Evolutionary conservation across 139 green algal genomes (phyloP).

Genomic region (Chloropicon primus): DNA sequence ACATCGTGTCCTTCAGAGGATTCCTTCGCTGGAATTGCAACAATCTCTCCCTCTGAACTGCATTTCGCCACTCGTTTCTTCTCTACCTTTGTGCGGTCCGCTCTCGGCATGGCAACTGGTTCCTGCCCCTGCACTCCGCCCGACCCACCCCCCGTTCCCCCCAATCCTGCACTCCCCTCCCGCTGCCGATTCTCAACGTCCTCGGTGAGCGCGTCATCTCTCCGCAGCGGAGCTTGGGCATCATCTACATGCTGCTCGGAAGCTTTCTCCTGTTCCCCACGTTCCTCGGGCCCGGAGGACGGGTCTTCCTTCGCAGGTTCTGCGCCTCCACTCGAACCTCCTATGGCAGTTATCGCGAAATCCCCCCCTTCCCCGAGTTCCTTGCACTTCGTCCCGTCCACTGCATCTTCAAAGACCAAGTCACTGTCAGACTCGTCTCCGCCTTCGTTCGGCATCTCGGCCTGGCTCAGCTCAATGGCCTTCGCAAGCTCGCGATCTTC

Average conservation of each 20-base stretch:
- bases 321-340: background rate
- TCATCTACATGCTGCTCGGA: background rate
- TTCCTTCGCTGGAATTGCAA: too few relatives aligned
- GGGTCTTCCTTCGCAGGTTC: slow-evolving; percentile 14
- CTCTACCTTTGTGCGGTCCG: too few relatives aligned
- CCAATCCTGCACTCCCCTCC: too few relatives aligned
- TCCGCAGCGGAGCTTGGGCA: background rate
- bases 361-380: background rate
- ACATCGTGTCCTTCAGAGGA: too few relatives aligned
- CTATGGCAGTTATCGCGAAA: too few relatives aligned
- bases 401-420: background rate
- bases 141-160: too few relatives aligned
- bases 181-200: slow-evolving; percentile 1
- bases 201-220: background rate
- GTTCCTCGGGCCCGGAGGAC: background rate
- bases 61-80: too few relatives aligned
- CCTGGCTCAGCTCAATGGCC: background rate
- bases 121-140: too few relatives aligned
- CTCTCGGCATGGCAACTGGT: too few relatives aligned
- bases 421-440: background rate
- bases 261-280: background rate
- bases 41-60: too few relatives aligned
- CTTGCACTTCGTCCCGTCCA: background rate
- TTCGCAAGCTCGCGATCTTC: slow-evolving; percentile 4
- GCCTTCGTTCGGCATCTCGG: background rate